Conservation (phyloP, 2,329 filamentous ascomycete species). For the Aspergillus arachidicola region DNA sequence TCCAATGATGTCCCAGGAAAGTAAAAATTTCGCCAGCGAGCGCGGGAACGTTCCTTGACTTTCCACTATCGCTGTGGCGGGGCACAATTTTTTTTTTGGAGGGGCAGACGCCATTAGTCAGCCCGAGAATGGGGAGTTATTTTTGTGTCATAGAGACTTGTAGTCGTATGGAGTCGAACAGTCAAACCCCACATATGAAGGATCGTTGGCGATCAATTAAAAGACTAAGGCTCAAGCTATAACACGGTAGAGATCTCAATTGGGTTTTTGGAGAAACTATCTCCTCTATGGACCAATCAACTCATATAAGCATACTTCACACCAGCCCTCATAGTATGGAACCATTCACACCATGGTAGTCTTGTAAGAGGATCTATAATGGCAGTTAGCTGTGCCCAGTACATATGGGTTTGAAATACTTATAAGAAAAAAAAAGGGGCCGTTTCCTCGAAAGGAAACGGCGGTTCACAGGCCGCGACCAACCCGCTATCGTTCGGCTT, state of each 20-base stretch:
- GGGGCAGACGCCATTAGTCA: slow-evolving; percentile 26
- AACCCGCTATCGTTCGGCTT: slow-evolving; percentile 19
- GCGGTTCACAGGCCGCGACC: slow-evolving; percentile 24
- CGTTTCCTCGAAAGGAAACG: slow-evolving; percentile 34
- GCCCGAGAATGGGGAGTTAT: neutral
- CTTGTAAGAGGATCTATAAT: neutral
- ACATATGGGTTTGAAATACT: slow-evolving; percentile 26
- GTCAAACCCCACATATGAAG: neutral
- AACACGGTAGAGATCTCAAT: neutral
- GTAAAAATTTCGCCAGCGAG: slow-evolving; percentile 24
- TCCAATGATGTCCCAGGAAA: slow-evolving; percentile 7
- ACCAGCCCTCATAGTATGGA: neutral
- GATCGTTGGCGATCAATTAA: neutral
- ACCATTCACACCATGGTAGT: neutral
- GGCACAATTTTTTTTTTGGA: slow-evolving; percentile 28
- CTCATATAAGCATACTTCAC: neutral
- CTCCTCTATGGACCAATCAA: neutral
- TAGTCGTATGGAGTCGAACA: neutral
- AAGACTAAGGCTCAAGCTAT: neutral
- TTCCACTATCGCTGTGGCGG: slow-evolving; percentile 28
- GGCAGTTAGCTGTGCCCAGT: slow-evolving; percentile 35
- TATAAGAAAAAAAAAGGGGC: slow-evolving; percentile 41
- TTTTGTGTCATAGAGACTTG: neutral
- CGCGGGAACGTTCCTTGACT: slow-evolving; percentile 36
- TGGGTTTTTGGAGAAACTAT: neutral